Conservation (phyloP, 2,329 filamentous ascomycete species). For the Colletotrichum tropicicola region DNA sequence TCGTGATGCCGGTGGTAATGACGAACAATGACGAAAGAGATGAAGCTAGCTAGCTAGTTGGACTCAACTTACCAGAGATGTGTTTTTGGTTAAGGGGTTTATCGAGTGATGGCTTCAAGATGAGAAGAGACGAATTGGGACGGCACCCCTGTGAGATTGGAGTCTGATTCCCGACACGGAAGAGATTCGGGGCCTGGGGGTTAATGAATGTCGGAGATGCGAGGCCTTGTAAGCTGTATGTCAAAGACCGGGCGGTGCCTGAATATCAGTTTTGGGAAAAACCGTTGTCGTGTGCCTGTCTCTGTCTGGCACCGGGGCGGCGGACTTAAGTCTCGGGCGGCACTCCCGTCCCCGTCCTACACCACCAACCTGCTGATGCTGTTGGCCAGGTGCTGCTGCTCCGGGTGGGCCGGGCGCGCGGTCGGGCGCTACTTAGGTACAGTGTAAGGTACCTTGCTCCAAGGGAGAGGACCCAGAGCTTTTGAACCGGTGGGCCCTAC, state of each 20-base stretch:
- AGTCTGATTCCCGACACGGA: background rate
- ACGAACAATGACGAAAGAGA: too few relatives aligned
- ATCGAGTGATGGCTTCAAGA: background rate
- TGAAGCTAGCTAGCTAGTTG: too few relatives aligned
- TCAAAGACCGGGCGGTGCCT: slow-evolving; percentile 20
- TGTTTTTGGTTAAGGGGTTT: background rate
- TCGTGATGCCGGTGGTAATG: too few relatives aligned
- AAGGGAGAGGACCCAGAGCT: too few relatives aligned
- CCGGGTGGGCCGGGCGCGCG: slow-evolving; percentile 17
- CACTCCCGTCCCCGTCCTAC: slow-evolving; percentile 13
- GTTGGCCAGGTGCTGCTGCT: background rate
- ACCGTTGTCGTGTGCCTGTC: background rate
- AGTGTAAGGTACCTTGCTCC: too few relatives aligned
- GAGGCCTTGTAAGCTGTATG: slow-evolving; percentile 10
- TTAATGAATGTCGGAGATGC: slow-evolving; percentile 9
- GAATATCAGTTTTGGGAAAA: slow-evolving; percentile 6
- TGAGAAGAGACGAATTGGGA: background rate
- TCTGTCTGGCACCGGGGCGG: background rate
- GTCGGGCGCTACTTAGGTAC: background rate
- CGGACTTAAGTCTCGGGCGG: slow-evolving; percentile 23
- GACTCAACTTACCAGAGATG: slow-evolving; percentile 19
- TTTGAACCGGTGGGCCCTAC: too few relatives aligned
- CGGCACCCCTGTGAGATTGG: background rate
- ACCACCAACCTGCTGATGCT: background rate
- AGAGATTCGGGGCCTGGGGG: background rate